Conservation (phyloP, 129 eudicot genomes). For the Tanacetum coccineum region DNA sequence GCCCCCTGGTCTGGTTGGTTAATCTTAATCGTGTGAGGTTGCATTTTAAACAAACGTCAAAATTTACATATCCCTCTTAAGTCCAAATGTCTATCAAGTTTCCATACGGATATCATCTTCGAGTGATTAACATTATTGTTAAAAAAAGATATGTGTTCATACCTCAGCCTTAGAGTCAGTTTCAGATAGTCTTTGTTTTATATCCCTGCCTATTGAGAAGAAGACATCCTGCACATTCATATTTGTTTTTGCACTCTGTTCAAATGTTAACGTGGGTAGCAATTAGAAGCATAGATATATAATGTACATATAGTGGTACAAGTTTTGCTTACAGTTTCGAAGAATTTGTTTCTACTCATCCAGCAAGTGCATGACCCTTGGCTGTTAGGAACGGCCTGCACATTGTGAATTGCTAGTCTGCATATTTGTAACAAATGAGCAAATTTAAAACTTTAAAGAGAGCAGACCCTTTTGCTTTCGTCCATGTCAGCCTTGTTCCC, state of each 20-base stretch:
- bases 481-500: constrained; percentile 97
- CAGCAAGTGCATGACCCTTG: constrained; percentile 95
- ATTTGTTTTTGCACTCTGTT: constrained; percentile 91
- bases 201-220: constrained; percentile 78
- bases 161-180: constrained; percentile 82
- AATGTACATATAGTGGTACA: neutral
- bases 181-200: constrained; percentile 85
- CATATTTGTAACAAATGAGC: neutral
- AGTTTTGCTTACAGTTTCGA: constrained; percentile 73
- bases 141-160: neutral
- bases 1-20: constrained; percentile 53
- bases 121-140: neutral
- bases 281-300: constrained; percentile 2
- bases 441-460: neutral
- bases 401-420: constrained; percentile 18
- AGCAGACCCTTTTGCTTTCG: constrained; percentile 83
- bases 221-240: constrained; percentile 87
- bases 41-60: constrained; percentile 22
- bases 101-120: neutral
- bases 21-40: constrained; percentile 71
- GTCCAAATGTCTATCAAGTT: neutral
- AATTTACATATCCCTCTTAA: neutral
- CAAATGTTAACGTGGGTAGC: constrained; percentile 13
- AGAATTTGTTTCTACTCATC: constrained; percentile 93
- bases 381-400: constrained; percentile 89